A percentile compares a stretch with the other conserved stretches of the same genome.
Conservation (phyloP, 1,284 basidiomycete species). For the Apiotrichum mycotoxinovorans region DNA sequence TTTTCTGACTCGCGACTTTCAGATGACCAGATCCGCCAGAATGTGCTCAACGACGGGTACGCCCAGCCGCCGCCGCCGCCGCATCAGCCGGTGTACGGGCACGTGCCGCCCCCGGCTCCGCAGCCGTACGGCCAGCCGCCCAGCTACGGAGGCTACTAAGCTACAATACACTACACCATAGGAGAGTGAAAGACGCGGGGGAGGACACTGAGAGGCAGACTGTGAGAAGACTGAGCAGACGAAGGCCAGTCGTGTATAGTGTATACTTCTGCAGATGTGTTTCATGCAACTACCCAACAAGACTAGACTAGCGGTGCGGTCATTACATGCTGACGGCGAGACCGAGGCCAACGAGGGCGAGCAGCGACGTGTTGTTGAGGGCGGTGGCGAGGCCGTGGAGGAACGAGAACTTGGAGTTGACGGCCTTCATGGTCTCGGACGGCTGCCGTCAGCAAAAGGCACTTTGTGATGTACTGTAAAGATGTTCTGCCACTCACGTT, state of each 20-base stretch:
- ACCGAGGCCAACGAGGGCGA: conserved; percentile 67
- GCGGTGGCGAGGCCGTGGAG: conserved; percentile 62
- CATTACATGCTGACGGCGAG: conserved; percentile 53
- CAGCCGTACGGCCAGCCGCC: conserved; percentile 15
- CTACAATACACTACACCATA: not conserved
- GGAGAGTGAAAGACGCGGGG: not conserved
- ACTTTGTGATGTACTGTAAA: too few relatives aligned
- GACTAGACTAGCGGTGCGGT: not conserved
- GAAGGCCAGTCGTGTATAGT: not conserved
- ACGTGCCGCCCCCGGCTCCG: not conserved
- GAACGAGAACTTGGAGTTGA: conserved; percentile 62
- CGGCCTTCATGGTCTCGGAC: conserved; percentile 63
- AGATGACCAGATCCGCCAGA: conserved; percentile 40
- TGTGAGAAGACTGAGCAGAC: not conserved
- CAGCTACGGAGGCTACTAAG: conserved; percentile 9
- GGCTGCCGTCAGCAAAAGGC: conserved; percentile 52
- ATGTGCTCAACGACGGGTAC: conserved; percentile 20
- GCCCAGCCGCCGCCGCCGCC: not conserved
- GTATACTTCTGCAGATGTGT: not conserved
- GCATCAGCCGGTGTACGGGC: not conserved
- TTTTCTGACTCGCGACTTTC: conserved; percentile 37
- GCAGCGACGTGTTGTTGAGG: conserved; percentile 61
- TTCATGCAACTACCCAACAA: not conserved
- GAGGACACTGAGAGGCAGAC: not conserved
- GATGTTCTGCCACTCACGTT: too few relatives aligned